Conservation (phyloP, 2,329 filamentous ascomycete species). For the Aspergillus vadensis region DNA sequence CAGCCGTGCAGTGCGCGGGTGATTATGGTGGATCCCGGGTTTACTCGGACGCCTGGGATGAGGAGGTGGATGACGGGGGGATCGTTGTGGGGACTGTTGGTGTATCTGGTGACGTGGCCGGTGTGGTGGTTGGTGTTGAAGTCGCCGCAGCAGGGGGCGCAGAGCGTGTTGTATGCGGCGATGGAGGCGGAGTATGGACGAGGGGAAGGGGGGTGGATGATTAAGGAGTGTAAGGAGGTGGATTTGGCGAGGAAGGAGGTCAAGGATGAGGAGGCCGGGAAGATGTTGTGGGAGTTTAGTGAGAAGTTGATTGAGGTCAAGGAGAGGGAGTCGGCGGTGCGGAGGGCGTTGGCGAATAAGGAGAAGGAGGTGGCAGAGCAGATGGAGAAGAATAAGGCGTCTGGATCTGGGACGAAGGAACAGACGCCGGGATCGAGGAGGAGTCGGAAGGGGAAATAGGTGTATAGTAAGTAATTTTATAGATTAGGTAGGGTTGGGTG, state of each 20-base stretch:
- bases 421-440: conserved; percentile 43
- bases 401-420: conserved; percentile 25
- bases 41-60: conserved; percentile 81
- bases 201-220: conserved; percentile 66
- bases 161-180: conserved; percentile 80
- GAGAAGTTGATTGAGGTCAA: conserved; percentile 78
- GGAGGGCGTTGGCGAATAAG: conserved; percentile 61
- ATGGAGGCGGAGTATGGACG: conserved; percentile 76
- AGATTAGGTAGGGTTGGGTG: too few species aligned
- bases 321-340: conserved; percentile 75
- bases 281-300: conserved; percentile 86
- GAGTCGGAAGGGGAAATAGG: conserved; percentile 37
- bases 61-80: conserved; percentile 84
- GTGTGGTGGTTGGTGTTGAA: conserved; percentile 88
- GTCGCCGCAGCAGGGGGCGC: conserved; percentile 77
- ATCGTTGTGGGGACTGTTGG: conserved; percentile 72
- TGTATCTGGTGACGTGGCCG: conserved; percentile 78
- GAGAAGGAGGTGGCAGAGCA: conserved; percentile 35
- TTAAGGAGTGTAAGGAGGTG: conserved; percentile 87
- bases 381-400: conserved; percentile 19
- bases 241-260: conserved; percentile 73
- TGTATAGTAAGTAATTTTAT: background rate
- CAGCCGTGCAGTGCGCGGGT: conserved; percentile 81
- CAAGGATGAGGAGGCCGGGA: conserved; percentile 74
- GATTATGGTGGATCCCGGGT: conserved; percentile 83